Conservation (phyloP, 129 eudicot species). For the Tagetes erecta region DNA sequence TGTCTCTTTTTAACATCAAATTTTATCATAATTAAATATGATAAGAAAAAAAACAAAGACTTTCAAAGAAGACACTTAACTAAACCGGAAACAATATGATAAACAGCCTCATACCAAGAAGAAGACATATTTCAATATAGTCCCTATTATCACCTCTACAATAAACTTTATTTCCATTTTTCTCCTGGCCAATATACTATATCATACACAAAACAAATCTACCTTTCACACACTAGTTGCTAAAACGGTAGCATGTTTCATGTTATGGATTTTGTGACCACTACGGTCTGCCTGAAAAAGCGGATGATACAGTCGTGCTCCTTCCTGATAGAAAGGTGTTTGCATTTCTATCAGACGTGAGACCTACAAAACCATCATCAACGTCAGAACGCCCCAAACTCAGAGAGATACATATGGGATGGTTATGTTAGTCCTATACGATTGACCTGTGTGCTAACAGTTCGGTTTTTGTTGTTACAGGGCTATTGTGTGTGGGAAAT, state of each 20-base stretch:
- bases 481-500: no score
- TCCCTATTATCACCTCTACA: not conserved
- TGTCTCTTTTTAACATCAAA: no score
- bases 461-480: no score
- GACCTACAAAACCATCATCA: constrained; percentile 52
- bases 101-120: no score
- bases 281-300: constrained; percentile 45
- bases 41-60: no score
- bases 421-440: no score
- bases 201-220: constrained; percentile 26
- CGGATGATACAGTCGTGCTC: constrained; percentile 66
- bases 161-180: constrained; percentile 9
- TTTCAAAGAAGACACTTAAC: no score
- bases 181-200: not conserved
- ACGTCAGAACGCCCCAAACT: constrained; percentile 9
- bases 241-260: constrained; percentile 30
- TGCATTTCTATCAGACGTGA: constrained; percentile 98
- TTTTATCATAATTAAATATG: no score
- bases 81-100: not conserved
- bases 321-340: constrained; percentile 85
- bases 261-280: constrained; percentile 22
- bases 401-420: not conserved
- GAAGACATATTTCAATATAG: not conserved
- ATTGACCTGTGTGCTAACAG: not conserved
- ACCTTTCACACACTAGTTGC: constrained; percentile 21